Evolutionary conservation across 495 filamentous ascomycete genomes (phyloP), one percentile per base, ranked within the genome.

Genomic region (Talaromyces thailandensis): DNA sequence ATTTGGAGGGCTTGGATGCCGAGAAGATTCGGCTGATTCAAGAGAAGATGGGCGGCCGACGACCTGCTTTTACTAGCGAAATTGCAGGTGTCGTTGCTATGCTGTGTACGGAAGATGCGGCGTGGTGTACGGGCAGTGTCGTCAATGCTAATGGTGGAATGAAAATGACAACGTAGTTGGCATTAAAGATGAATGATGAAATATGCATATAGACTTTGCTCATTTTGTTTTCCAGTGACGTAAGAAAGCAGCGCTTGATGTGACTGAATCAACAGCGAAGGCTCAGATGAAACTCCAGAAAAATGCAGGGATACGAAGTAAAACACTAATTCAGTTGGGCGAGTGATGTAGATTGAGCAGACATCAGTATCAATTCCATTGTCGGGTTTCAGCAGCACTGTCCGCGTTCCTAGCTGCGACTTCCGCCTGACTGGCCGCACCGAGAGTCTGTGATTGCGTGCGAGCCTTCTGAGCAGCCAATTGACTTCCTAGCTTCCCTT

Each of bases 81-180:
- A 80, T 96, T 73, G 92, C 91, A 4, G 92, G 91, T 0, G 80
- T 93, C 1, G 89, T 96, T 52, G 89, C 84, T 2, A 95, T 94
- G 89, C 71, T 96, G 48, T 93, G 90, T 68, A 82, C 80, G 1
- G 75, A 78, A 26, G 92, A 97, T 68, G 80, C 80, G 4, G 81
- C 73, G 14, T 96, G 89, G 89, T 88, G 84, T 71, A 97, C 92
- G 1, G 93, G 92, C 1, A 88, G 87, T 69, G 87, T 95, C 52
- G 83, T 96, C 2, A 90, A 87, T 73, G 90, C 90, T n/a, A 95
- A 95, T 71, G 91, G 91, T 2, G 91, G 91, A 6, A 88, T 94
- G 83, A 78, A 77, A 63, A 83, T 88, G 73, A 70, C 79, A 66
- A 70, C 74, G 32, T 84, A 78, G 65, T 55, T 28, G 26, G 16